Base-by-base conservation (phyloP, 73 alveolate genomes). In the Effrenium voratum region DNA sequence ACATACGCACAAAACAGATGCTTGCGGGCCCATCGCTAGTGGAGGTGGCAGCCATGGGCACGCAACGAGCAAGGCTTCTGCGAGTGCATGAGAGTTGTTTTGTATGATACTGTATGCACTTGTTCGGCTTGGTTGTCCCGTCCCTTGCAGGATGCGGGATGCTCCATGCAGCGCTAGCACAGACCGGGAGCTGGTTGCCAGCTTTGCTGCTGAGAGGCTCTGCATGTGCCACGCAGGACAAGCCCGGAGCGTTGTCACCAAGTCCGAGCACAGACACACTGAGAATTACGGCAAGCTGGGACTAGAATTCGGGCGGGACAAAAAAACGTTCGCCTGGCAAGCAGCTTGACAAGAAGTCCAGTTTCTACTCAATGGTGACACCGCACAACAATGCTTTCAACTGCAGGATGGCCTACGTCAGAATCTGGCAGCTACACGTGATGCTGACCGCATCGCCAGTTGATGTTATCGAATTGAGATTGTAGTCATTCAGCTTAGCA, bases 251-350 rank as follows among this genome's bases (percentile, higher is more conserved):
- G 16, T 32, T 4, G 57, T 52, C 81, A 0, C 93, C 93, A 40
- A 57, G 80, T 81, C 63, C 47, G 46, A 85, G 93, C 44, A 85
- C 93, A 3, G 93, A 85, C 81, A 85, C 93, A 19, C 93, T 85
- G 93, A 66, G 93, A 44, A 85, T 85, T 46, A 85, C 93, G 5
- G 93, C 93, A 16, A 85, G 93, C 81, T 85, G 93, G 93, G 93
- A 85, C 44, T 85, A 68, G 36, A 41, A 36, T 34, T 81, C 50
- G 28, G 32, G 49, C 47, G 36, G 19, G 32, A 73, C 45, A 8
- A 19, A 32, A 32, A 32, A 47, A 63, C 46, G 92, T 8, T 8
- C 1, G 82, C 12, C 82, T 12, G 32, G 28, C 32, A 34, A 19
- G 6, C 12, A 32, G n/a, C 47, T 4, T 30, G n/a, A 24, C 44